A percentile compares a stretch with the other conserved stretches of the same genome.
Evolutionary conservation across 2,329 filamentous ascomycete genomes (phyloP).

Genomic region (Cladophialophora chaetospira): DNA sequence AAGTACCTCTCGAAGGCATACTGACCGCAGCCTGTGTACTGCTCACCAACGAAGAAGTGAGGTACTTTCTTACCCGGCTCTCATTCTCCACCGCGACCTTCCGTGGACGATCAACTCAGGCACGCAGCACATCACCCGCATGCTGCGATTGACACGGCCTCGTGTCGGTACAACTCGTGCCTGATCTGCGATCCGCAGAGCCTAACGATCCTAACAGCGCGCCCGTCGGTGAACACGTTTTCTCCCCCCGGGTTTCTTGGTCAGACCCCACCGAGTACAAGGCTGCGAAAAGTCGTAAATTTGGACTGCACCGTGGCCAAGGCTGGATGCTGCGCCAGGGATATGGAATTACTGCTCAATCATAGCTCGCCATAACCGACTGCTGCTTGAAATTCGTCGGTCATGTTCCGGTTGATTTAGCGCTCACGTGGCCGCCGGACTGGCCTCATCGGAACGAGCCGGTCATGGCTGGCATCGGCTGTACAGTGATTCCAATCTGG

Average conservation of each 20-base stretch:
- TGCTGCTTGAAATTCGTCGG: too few species aligned
- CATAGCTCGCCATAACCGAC: too few species aligned
- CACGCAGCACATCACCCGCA: too few species aligned
- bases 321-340: background rate
- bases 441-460: too few species aligned
- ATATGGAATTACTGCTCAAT: too few species aligned
- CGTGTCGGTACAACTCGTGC: background rate
- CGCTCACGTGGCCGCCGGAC: too few species aligned
- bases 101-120: background rate
- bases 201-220: background rate
- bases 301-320: background rate
- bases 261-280: background rate
- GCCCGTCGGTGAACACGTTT: background rate
- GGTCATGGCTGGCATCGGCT: too few species aligned
- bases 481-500: background rate
- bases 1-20: too few species aligned
- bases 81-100: background rate
- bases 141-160: too few species aligned
- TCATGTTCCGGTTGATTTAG: background rate
- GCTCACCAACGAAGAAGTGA: too few species aligned
- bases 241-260: background rate
- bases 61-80: too few species aligned
- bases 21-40: too few species aligned
- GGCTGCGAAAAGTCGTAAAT: background rate
- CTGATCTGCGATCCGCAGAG: background rate